Evolutionary conservation across 441 rosid genomes (phyloP).

Genomic region (Gossypium gossypioides): DNA sequence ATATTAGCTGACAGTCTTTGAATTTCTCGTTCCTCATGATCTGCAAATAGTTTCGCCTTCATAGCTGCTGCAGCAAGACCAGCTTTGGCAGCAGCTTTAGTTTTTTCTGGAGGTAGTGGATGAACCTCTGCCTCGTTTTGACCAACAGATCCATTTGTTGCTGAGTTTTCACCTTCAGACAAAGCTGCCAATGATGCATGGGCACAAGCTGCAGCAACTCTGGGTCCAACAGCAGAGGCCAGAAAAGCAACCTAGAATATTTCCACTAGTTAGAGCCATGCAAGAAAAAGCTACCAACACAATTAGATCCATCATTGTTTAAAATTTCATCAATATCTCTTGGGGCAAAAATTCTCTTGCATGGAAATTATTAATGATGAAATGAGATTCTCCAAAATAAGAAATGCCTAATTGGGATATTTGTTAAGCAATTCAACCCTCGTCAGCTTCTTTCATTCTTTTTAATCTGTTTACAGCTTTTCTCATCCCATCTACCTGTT

Average conservation of each 20-base stretch:
- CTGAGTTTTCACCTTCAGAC: slow-evolving; percentile 44
- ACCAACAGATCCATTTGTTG: slow-evolving; percentile 27
- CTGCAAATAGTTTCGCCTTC: slow-evolving; percentile 88
- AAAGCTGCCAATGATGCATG: slow-evolving; percentile 76
- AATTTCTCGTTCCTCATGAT: slow-evolving; percentile 96
- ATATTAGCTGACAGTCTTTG: slow-evolving; percentile 91
- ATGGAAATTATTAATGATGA: not conserved
- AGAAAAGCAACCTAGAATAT: slow-evolving; percentile 70
- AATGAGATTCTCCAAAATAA: not conserved
- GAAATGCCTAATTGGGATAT: not conserved
- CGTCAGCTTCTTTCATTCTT: not conserved
- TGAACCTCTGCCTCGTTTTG: slow-evolving; percentile 42
- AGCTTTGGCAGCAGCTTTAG: slow-evolving; percentile 63
- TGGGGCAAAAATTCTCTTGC: not conserved
- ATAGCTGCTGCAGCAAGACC: slow-evolving; percentile 92
- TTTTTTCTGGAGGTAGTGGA: slow-evolving; percentile 52
- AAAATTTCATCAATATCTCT: not conserved
- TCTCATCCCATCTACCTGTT: not conserved
- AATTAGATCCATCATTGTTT: not conserved
- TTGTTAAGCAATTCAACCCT: not conserved
- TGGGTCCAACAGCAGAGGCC: slow-evolving; percentile 92
- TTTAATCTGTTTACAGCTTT: not conserved
- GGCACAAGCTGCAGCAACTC: slow-evolving; percentile 96
- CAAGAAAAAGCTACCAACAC: slow-evolving; percentile 8
- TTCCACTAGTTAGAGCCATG: slow-evolving; percentile 18